Evolutionary conservation across 225 moss, liverwort and hornwort genomes (phyloP), one percentile per base, ranked within the genome.

Genomic region (Takakia lepidozioides): DNA sequence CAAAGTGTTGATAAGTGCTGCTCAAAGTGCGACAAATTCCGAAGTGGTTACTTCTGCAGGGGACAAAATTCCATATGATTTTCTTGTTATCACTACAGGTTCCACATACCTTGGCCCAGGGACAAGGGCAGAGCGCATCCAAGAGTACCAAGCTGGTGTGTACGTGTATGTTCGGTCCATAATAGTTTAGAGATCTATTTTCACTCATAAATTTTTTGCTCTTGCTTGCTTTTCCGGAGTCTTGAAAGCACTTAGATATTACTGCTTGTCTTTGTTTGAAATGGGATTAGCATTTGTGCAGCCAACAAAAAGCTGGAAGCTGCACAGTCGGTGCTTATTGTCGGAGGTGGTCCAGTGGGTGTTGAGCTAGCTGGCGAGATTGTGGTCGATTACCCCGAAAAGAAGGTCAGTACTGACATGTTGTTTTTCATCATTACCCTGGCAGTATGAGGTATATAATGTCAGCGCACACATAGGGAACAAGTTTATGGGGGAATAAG

Each of bases 291-390:
- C n/a, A n/a, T 7, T 45, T 10, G 10, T 35, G 49, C 80, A 93
- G 92, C 74, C 45, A 83, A 88, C 54, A 48, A 67, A 11, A 78
- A 73, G 38, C 65, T 93, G 13, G 5, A 58, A 10, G 83, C 59
- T 15, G 88, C 88, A 4, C 57, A 80, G 17, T 66, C 83, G 2
- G 70, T 93, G 52, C 71, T 93, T 4, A 88, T 93, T 7, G 66
- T 93, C 13, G 88, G 88, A 39, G 92, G 88, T 15, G 88, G 92
- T 4, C 88, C 92, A 0, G 85, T 85, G 25, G 92, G 88, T 23
- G 80, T 93, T 44, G 92, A 93, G 53, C 57, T 93, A 2, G 92
- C 85, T 0, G 92, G 73, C 1, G 92, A 93, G 59, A 74, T 88
- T 55, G 77, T 83, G 5, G 80, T 75, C 1, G 92, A 93, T 40